Evolutionary conservation across 345 rosid genomes (phyloP), one percentile per base, ranked within the genome.

Genomic region (Capsella bursapastoris): DNA sequence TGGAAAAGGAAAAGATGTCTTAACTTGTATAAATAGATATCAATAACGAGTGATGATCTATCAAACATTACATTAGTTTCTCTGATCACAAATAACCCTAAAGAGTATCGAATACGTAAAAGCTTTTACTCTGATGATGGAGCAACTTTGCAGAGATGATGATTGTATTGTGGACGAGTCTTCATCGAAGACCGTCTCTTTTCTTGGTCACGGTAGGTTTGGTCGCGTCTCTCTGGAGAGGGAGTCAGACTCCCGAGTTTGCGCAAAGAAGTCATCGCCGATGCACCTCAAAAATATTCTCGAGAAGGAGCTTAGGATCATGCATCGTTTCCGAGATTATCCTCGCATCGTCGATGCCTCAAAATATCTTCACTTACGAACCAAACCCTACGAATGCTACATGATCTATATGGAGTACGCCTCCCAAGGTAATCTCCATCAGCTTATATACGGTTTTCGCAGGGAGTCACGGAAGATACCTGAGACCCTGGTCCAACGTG

Each of bases 231-330:
- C 45, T 65, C 32, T 65, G 16, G 7, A 3, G 18, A 2, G 3
- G 22, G 50, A 45, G 8, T 45, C 50, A 3, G n/a, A n/a, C 1
- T 18, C 43, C 4, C 31, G 9, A 6, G 14, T 15, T 16, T 57
- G 29, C 31, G 73, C 64, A 0, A 69, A 41, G 55, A 69, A 69
- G 29, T 56, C 64, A 57, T 56, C 64, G 12, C 4, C 44, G 3
- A 15, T 69, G 4, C 3, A 22, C 3, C 52, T 15, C 41, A 44
- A 6, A 11, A 52, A 69, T 9, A 43, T 44, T 57, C 52, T 56
- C 55, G 18, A 44, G 53, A 69, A 57, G 16, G 73, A 69, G 32
- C 63, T 69, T 6, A 56, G 64, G 55, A 69, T 44, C 53, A 55
- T 69, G 63, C 55, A n/a, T 56, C 7, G 12, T 15, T 55, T 57